Percentiles rank a stretch among this genome's conserved stretches.
Evolutionary conservation across 176 grass and related monocot species (phyloP).

Genomic region (Carex scoparia): DNA sequence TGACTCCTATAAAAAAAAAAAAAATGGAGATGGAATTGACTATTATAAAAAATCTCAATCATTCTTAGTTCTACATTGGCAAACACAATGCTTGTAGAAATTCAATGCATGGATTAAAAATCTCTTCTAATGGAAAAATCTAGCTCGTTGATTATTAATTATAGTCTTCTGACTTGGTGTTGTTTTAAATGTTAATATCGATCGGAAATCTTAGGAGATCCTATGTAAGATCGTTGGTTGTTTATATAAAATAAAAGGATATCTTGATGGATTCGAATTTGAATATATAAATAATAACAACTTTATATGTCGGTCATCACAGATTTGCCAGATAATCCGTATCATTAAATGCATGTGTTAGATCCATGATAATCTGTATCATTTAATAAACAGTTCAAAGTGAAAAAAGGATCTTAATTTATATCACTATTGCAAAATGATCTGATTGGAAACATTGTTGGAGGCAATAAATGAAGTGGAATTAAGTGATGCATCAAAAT

Average conservation of each 20-base stretch:
- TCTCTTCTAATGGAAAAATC: not conserved
- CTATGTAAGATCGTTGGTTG: not conserved
- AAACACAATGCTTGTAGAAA: not conserved
- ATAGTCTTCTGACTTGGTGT: not conserved
- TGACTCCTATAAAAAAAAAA: too few species aligned
- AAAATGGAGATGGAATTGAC: too few species aligned
- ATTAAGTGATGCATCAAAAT: too few species aligned
- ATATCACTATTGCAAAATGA: not conserved
- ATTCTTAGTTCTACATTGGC: not conserved
- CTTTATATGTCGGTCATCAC: not conserved
- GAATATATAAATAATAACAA: not conserved
- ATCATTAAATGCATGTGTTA: not conserved
- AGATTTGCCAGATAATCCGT: not conserved
- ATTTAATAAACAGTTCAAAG: too few species aligned
- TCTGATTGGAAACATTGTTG: too few species aligned
- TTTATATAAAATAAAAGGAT: not conserved
- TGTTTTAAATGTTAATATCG: not conserved
- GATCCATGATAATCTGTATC: too few species aligned
- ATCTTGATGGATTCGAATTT: not conserved
- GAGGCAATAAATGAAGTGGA: too few species aligned
- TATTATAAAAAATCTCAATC: not conserved
- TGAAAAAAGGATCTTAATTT: not conserved
- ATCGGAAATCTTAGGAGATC: not conserved
- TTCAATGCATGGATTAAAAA: not conserved
- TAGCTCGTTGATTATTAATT: not conserved